Evolutionary conservation across 345 rosid genomes (phyloP).

Genomic region (Salix purpurea): DNA sequence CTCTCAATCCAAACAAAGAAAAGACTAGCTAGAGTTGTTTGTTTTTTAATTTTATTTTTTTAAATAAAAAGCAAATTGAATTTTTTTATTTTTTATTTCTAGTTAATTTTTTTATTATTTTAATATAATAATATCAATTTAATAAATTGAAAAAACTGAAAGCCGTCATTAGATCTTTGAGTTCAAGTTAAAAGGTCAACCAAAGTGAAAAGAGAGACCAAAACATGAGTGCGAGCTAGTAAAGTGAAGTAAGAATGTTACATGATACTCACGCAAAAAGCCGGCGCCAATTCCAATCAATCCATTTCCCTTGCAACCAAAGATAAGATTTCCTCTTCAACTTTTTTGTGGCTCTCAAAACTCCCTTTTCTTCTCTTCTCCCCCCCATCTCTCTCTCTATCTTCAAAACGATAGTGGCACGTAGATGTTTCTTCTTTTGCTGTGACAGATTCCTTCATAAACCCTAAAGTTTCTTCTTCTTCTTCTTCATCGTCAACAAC

Average conservation of each 20-base stretch:
- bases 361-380: background rate
- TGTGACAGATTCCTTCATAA: slow-evolving; percentile 16
- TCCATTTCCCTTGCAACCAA: background rate
- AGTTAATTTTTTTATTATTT: no score
- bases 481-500: background rate
- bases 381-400: background rate
- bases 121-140: no score
- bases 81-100: no score
- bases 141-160: background rate
- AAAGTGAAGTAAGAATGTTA: background rate
- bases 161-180: background rate
- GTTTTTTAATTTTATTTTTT: no score
- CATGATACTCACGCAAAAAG: slow-evolving; percentile 2
- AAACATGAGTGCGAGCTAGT: background rate
- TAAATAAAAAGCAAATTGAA: no score
- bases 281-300: slow-evolving; percentile 37
- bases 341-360: slow-evolving; percentile 14
- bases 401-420: background rate
- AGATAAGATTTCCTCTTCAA: slow-evolving; percentile 19
- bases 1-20: no score
- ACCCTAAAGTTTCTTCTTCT: slow-evolving; percentile 31
- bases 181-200: background rate
- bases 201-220: background rate
- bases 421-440: background rate
- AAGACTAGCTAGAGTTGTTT: no score